These are phyloP conservation scores for Sarocladium oryzae DNA, from an alignment of 2,329 filamentous ascomycete species.

Conservation along the genomic window DNA sequence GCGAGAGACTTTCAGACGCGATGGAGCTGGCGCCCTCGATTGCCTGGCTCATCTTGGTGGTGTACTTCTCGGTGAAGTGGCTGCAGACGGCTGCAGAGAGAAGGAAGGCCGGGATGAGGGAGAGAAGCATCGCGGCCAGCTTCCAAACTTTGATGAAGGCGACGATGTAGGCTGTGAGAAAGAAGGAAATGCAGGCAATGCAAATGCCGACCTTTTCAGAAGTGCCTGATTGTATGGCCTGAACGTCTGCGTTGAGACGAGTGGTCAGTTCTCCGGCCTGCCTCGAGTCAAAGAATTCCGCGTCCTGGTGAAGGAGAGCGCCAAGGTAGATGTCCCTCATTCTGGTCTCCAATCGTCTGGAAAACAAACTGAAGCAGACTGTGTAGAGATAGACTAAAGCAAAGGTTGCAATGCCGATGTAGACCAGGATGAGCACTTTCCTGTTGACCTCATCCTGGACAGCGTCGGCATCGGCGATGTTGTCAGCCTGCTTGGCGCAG, in stretches of 20 bases:
- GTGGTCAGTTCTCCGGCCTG: slow-evolving; percentile 28
- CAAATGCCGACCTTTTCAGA: slow-evolving; percentile 26
- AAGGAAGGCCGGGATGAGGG: slow-evolving; percentile 11
- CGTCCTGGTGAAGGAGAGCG: slow-evolving; percentile 37
- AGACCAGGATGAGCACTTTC: slow-evolving; percentile 47
- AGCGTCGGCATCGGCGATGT: slow-evolving; percentile 18
- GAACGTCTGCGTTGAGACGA: slow-evolving; percentile 33
- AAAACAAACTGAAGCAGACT: slow-evolving; percentile 34
- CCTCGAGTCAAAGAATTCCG: slow-evolving; percentile 36
- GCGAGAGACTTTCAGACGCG: slow-evolving; percentile 20
- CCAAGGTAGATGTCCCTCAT: slow-evolving; percentile 38
- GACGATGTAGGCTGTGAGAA: slow-evolving; percentile 26
- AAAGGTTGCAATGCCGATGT: slow-evolving; percentile 19
- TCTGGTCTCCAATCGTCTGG: slow-evolving; percentile 37
- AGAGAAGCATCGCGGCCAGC: slow-evolving; percentile 25
- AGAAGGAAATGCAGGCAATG: slow-evolving; percentile 25
- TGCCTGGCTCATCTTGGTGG: slow-evolving; percentile 18
- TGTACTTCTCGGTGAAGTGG: slow-evolving; percentile 17
- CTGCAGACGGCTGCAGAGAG: slow-evolving; percentile 16
- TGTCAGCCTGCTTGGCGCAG: slow-evolving; percentile 31
- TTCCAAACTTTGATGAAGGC: slow-evolving; percentile 29
- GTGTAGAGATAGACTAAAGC: slow-evolving; percentile 23
- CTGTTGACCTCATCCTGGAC: slow-evolving; percentile 41
- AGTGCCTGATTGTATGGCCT: slow-evolving; percentile 27
- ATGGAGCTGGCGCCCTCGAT: slow-evolving; percentile 35